Evolutionary conservation across 768 basidiomycete species (phyloP), one percentile per base, ranked within the genome.

Genomic region (Boletus subparvulus): DNA sequence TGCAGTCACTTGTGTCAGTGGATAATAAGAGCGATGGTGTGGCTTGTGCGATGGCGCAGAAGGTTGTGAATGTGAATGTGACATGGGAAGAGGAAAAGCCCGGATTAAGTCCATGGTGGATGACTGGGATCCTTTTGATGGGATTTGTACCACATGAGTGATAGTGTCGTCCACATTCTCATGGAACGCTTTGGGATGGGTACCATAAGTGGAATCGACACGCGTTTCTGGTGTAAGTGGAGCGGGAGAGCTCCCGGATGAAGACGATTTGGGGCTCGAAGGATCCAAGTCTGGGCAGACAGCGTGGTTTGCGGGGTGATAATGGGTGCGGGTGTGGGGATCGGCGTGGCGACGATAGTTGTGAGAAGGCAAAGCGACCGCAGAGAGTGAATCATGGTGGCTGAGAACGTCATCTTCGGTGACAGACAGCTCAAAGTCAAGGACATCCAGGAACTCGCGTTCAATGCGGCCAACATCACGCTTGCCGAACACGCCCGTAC

Each of bases 401-500:
- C 71, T 67, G 32, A 90, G 78, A 56, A 90, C 61, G 64, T 90
- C 88, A 40, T 76, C 76, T 63, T 90, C 88, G 52, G 80, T 73
- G 60, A 91, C 72, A 54, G 79, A 75, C 40, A 91, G 79, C 66
- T 90, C 85, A 63, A 87, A 91, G 68, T 89, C 85, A 58, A 91
- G 80, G 39, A 91, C 88, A 60, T 87, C 86, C 47, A 90, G 80
- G 71, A 88, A 90, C 73, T 91, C 89, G 64, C 89, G 83, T 73
- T 91, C 88, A 66, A 90, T 90, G 62, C 88, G 82, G 45, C 87
- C 88, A 28, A 90, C 82, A 64, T 91, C 89, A 40, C 88, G 83
- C 70, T 88, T 89, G 61, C 88, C 87, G 68, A 91, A 91, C 28
- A 90, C 85, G 32, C 86, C 86, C 0, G 89, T 89, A 72, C 88